These are phyloP conservation scores for Stentor roeselii DNA, from an alignment of 73 alveolate species.

Conservation along the genomic window DNA sequence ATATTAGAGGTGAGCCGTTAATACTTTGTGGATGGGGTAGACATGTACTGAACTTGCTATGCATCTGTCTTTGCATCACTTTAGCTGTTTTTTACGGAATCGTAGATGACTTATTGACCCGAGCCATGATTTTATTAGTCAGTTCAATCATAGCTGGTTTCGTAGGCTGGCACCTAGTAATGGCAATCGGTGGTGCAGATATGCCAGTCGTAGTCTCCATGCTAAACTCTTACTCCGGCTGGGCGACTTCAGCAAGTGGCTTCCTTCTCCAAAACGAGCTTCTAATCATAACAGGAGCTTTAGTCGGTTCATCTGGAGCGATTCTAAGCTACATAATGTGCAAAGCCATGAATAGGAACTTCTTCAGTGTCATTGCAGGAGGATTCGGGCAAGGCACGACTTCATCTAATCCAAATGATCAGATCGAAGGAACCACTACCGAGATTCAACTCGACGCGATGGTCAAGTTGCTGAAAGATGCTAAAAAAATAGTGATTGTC, in stretches of 20 bases:
- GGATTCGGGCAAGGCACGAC: conserved; percentile 46
- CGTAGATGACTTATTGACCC: background rate
- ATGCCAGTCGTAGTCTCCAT: conserved; percentile 84
- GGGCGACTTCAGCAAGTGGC: conserved; percentile 71
- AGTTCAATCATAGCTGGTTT: background rate
- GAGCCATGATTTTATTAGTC: background rate
- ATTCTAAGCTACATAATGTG: conserved; percentile 63
- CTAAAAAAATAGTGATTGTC: conserved; percentile 58
- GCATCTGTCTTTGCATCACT: background rate
- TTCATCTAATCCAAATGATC: background rate
- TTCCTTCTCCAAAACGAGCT: conserved; percentile 61
- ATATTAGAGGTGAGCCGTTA: background rate
- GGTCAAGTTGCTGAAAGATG: conserved; percentile 31
- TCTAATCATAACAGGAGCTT: conserved; percentile 69
- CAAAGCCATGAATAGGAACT: conserved; percentile 57
- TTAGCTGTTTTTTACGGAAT: background rate
- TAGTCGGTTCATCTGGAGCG: conserved; percentile 66
- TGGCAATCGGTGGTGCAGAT: conserved; percentile 82
- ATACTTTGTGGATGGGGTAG: background rate
- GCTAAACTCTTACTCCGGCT: conserved; percentile 68
- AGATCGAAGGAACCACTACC: background rate
- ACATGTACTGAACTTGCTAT: background rate
- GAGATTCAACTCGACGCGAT: background rate
- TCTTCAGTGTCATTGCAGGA: conserved; percentile 48
- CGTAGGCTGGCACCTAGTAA: conserved; percentile 30